These are phyloP conservation scores for Rhizomucor pusillus DNA, from an alignment of 371 early-diverging fungal genomes.

Conservation along the genomic window DNA sequence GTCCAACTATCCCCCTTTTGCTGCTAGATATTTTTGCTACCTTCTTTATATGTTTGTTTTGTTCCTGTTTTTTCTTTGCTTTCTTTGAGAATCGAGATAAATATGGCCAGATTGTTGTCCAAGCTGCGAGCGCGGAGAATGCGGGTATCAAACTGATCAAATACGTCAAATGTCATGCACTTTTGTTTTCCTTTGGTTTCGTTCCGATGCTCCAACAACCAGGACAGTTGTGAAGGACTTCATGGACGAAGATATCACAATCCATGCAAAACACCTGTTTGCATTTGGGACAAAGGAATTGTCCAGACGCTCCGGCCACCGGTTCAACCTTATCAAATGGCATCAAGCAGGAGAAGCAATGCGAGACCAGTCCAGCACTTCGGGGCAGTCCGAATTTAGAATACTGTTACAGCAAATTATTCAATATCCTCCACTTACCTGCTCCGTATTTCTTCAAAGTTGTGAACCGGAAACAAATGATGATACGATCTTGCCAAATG, in stretches of 20 bases:
- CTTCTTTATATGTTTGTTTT: too few species aligned
- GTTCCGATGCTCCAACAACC: slow-evolving; percentile 62
- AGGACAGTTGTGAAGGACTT: slow-evolving; percentile 91
- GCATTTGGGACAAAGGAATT: slow-evolving; percentile 81
- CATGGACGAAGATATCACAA: slow-evolving; percentile 93
- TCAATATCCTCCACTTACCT: slow-evolving; percentile 20
- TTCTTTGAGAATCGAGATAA: too few species aligned
- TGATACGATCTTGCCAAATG: slow-evolving; percentile 94
- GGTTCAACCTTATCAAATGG: slow-evolving; percentile 37
- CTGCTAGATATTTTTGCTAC: too few species aligned
- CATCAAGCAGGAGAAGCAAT: slow-evolving; percentile 47
- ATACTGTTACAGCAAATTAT: not conserved
- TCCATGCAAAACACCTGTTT: slow-evolving; percentile 83
- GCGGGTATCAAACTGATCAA: too few species aligned
- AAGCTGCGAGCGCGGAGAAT: too few species aligned
- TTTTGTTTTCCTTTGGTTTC: not conserved
- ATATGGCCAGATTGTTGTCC: too few species aligned
- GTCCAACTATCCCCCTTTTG: too few species aligned
- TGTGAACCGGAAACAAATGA: slow-evolving; percentile 89
- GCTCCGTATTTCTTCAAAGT: slow-evolving; percentile 55
- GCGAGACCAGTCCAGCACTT: slow-evolving; percentile 16
- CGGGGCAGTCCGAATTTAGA: slow-evolving; percentile 11
- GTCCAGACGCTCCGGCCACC: slow-evolving; percentile 28
- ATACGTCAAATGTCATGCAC: too few species aligned
- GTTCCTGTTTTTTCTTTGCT: too few species aligned